Conservation (phyloP, 2,329 filamentous ascomycete species). For the Ophiostoma triangulosporum region DNA sequence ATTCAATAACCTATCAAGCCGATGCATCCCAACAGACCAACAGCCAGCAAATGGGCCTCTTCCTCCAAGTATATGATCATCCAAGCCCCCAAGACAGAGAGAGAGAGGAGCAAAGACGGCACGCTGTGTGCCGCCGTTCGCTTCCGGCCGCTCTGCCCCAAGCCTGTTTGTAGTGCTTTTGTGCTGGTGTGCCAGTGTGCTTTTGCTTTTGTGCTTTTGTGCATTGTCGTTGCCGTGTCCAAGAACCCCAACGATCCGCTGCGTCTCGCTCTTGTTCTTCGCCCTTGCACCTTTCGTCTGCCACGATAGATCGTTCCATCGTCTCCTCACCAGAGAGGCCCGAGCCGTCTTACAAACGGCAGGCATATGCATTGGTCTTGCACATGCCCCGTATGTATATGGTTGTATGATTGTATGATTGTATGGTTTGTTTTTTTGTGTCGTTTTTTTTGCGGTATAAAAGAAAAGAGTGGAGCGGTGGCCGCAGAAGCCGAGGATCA, state of each 20-base stretch:
- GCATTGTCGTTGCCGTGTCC: not conserved
- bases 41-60: not conserved
- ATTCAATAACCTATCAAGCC: not conserved
- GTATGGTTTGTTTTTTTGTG: not conserved
- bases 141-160: not conserved
- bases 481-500: not conserved
- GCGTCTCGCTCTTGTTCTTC: not conserved
- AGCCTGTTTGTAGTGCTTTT: no score
- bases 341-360: not conserved
- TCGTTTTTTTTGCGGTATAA: slow-evolving; percentile 4
- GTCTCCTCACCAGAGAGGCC: not conserved
- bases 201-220: no score
- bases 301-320: not conserved
- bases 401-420: not conserved
- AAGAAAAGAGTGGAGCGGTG: slow-evolving; percentile 11
- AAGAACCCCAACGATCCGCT: not conserved
- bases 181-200: no score
- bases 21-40: not conserved
- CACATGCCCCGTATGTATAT: not conserved
- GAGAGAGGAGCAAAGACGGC: not conserved
- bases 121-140: not conserved
- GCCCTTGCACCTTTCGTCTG: not conserved
- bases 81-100: not conserved
- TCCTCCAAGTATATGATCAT: not conserved
- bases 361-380: no score